phyloP scores from a whole-genome alignment of 441 rosid species.

The Syzygium syzygioides region DNA sequence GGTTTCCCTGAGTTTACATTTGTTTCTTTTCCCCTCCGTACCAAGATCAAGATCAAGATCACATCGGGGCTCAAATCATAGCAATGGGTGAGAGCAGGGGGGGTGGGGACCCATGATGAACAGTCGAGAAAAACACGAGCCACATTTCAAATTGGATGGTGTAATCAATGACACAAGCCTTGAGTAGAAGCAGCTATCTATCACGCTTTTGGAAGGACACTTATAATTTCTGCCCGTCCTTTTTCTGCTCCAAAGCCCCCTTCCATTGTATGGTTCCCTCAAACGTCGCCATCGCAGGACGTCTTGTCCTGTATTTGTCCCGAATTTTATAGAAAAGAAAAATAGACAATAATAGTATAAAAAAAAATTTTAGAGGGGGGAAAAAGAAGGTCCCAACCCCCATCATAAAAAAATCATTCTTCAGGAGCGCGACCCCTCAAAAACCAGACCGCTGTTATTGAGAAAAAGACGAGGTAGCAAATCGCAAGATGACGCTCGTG shows the following conservation, averaged over 20 bases:
- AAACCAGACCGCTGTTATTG: background rate
- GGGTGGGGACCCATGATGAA: background rate
- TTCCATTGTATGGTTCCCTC: background rate
- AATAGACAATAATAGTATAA: background rate
- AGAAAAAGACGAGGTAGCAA: slow-evolving; percentile 12
- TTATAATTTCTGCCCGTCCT: background rate
- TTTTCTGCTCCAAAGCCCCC: background rate
- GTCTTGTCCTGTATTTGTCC: background rate
- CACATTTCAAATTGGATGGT: background rate
- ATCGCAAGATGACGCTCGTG: background rate
- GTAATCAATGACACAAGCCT: background rate
- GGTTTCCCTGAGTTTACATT: background rate
- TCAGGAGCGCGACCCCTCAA: background rate
- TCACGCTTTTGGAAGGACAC: background rate
- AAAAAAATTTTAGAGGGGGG: background rate
- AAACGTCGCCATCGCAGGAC: background rate
- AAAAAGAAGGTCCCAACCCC: slow-evolving; percentile 10
- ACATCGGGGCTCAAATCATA: background rate
- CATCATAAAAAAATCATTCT: background rate
- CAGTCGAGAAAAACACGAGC: background rate
- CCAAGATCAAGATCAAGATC: background rate
- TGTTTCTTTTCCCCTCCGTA: background rate
- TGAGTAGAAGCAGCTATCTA: background rate
- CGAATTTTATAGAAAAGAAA: background rate
- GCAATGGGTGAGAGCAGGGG: background rate